phyloP scores from a whole-genome alignment of 371 early-diverging fungal genomes.

The Mucor racemosus region DNA sequence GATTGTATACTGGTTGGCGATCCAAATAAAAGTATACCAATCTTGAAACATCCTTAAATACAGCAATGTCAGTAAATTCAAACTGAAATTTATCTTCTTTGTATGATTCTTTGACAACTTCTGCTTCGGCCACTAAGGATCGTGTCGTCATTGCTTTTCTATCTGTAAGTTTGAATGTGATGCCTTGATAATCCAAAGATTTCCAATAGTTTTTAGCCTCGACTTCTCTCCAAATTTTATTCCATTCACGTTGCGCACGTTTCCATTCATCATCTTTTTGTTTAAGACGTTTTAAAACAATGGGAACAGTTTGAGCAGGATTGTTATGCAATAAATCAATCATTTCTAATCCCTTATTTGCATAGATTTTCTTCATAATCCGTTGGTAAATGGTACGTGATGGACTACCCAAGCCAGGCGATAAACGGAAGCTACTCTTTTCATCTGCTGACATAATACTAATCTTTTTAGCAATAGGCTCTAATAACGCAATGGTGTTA shows the following conservation, averaged over 20 bases:
- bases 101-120: slow-evolving; percentile 61
- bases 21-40: slow-evolving; percentile 62
- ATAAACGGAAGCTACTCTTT: slow-evolving; percentile 69
- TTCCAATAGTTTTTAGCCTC: slow-evolving; percentile 96
- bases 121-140: slow-evolving; percentile 83
- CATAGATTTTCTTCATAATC: slow-evolving; percentile 92
- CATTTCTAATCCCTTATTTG: slow-evolving; percentile 85
- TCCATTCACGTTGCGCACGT: slow-evolving; percentile 72
- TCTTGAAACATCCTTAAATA: slow-evolving; percentile 73
- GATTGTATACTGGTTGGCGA: slow-evolving; percentile 51
- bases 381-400: slow-evolving; percentile 88
- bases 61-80: slow-evolving; percentile 57
- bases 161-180: slow-evolving; percentile 86
- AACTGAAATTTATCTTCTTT: not conserved
- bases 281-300: slow-evolving; percentile 95
- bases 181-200: slow-evolving; percentile 94
- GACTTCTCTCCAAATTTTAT: slow-evolving; percentile 96
- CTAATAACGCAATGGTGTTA: slow-evolving; percentile 88
- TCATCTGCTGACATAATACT: slow-evolving; percentile 86
- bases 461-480: slow-evolving; percentile 82
- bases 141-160: slow-evolving; percentile 82
- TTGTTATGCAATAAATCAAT: slow-evolving; percentile 92
- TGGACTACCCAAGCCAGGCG: slow-evolving; percentile 79
- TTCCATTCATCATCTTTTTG: slow-evolving; percentile 99
- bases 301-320: slow-evolving; percentile 93